Evolutionary conservation across 2,329 filamentous ascomycete species (phyloP).

Genomic region (Aureobasidium sp.): DNA sequence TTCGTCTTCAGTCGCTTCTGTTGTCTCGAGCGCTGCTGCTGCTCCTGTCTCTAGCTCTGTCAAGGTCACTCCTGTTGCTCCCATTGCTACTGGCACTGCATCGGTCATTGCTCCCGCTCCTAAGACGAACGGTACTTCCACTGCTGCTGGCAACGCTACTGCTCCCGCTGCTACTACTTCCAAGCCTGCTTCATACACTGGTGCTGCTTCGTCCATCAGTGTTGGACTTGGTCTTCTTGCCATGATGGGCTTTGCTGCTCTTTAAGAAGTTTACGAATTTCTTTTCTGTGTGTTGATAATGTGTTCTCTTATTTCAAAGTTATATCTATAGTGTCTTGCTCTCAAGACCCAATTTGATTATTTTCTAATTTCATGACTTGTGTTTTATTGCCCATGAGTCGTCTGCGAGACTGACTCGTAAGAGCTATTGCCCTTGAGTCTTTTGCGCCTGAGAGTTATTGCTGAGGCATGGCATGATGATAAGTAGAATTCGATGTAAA

Average conservation of each 20-base stretch:
- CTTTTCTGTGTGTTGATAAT: not conserved
- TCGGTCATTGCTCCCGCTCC: not conserved
- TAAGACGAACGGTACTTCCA: not conserved
- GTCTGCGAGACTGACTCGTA: too few species aligned
- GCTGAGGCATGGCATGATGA: too few species aligned
- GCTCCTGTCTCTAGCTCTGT: too few species aligned
- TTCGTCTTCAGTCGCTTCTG: not conserved
- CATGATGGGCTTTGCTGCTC: not conserved
- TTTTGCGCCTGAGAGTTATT: too few species aligned
- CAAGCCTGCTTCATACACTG: not conserved
- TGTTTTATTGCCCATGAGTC: too few species aligned
- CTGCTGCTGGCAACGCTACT: not conserved
- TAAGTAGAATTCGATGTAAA: too few species aligned
- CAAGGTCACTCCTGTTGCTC: too few species aligned
- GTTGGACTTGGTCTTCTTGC: not conserved
- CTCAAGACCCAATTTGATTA: too few species aligned
- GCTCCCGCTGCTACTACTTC: not conserved
- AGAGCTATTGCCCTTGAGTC: too few species aligned
- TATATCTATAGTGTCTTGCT: too few species aligned
- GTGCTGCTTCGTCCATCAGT: not conserved
- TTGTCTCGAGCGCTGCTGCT: too few species aligned
- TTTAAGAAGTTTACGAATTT: not conserved
- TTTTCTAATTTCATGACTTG: too few species aligned
- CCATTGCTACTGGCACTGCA: not conserved
- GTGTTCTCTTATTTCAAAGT: not conserved